Conservation (phyloP, 305 asterid species). For the Fraxinus baroniana region DNA sequence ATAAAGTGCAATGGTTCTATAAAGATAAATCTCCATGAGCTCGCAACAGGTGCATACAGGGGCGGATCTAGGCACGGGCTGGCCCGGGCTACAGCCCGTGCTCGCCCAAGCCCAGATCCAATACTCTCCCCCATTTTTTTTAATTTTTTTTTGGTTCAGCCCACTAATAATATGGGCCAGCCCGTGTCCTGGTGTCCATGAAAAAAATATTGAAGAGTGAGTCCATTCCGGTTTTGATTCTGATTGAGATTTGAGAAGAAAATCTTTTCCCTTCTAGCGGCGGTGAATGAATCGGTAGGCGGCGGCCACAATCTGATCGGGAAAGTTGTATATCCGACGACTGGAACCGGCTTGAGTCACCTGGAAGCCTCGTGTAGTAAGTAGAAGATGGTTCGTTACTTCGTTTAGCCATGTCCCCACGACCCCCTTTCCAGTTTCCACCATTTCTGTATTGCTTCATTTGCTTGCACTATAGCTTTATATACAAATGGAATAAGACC, state of each 20-base stretch:
- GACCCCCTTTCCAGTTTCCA: slow-evolving; percentile 39
- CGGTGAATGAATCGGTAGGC: slow-evolving; percentile 40
- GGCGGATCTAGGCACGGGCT: no score
- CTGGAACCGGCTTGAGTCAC: slow-evolving; percentile 64
- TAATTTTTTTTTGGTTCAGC: no score
- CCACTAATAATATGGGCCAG: no score
- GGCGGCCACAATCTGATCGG: slow-evolving; percentile 45
- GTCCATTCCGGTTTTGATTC: not conserved
- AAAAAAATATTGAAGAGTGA: no score
- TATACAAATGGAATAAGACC: slow-evolving; percentile 81
- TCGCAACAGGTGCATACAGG: no score
- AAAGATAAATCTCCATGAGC: no score
- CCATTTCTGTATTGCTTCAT: slow-evolving; percentile 76
- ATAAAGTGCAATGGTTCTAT: no score
- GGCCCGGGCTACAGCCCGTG: no score
- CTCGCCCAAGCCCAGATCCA: no score
- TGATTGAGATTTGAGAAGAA: slow-evolving; percentile 30
- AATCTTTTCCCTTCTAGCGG: slow-evolving; percentile 27
- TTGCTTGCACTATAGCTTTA: slow-evolving; percentile 71
- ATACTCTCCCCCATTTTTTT: no score
- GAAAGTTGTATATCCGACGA: slow-evolving; percentile 38
- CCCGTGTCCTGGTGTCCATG: no score
- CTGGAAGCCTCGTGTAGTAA: slow-evolving; percentile 65
- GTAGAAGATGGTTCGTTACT: slow-evolving; percentile 44
- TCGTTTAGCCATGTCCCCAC: slow-evolving; percentile 32